Conservation (phyloP, 208 protist species). For the Wallacemonas rigidus region DNA sequence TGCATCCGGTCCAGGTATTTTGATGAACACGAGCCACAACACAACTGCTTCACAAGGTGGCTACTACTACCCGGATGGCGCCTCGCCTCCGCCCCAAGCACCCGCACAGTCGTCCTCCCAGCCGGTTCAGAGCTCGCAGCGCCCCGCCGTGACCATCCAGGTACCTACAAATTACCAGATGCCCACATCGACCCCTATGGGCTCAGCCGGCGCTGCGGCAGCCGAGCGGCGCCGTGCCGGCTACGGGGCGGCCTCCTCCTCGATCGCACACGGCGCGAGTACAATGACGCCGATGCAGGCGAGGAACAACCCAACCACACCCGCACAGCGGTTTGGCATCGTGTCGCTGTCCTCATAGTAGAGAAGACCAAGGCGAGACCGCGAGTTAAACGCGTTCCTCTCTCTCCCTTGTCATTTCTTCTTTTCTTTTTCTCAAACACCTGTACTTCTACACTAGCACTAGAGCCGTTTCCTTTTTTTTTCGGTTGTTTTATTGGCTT, state of each 20-base stretch:
- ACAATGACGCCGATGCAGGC: not conserved
- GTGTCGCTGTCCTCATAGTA: slow-evolving; percentile 18
- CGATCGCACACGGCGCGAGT: not conserved
- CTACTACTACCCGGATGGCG: not conserved
- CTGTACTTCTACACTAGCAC: slow-evolving; percentile 11
- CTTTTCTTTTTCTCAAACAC: slow-evolving; percentile 11
- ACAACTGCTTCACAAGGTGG: not conserved
- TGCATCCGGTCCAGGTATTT: slow-evolving; percentile 21
- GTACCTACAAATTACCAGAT: slow-evolving; percentile 13
- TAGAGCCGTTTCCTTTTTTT: not conserved
- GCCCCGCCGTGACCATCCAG: slow-evolving; percentile 4
- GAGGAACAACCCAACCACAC: not conserved
- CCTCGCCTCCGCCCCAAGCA: slow-evolving; percentile 8
- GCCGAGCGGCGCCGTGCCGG: not conserved
- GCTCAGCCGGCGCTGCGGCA: not conserved
- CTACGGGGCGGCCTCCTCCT: not conserved
- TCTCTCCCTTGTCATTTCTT: slow-evolving; percentile 13
- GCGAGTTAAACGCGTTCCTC: not conserved
- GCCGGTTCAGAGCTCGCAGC: not conserved
- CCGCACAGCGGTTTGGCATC: slow-evolving; percentile 43
- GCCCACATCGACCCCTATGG: not conserved
- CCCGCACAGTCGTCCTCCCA: not conserved
- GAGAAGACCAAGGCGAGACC: not conserved
- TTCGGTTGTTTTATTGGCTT: no score
- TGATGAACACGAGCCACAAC: slow-evolving; percentile 22